Conservation (phyloP, 1,284 basidiomycete genomes). For the Fomitopsis betulina region DNA sequence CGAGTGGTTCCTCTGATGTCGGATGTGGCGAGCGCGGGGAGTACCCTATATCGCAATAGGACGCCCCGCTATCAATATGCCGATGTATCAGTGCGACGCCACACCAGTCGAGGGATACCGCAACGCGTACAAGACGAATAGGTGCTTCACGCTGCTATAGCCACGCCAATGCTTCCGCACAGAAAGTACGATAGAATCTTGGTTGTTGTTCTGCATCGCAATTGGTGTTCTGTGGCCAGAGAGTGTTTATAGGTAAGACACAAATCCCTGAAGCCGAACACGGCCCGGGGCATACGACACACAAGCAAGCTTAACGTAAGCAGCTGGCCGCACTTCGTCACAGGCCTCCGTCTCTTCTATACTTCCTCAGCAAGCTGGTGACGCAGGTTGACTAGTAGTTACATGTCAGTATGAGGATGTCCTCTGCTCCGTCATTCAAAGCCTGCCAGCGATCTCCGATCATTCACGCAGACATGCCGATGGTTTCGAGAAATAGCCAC, state of each 20-base stretch:
- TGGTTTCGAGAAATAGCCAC: too few relatives aligned
- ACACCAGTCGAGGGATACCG: not conserved
- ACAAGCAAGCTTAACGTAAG: too few relatives aligned
- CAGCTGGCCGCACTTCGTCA: too few relatives aligned
- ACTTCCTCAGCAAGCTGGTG: too few relatives aligned
- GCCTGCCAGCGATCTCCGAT: too few relatives aligned
- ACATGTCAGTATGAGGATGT: too few relatives aligned
- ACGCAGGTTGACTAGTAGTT: too few relatives aligned
- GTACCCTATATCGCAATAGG: slow-evolving; percentile 43
- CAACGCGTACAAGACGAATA: slow-evolving; percentile 1
- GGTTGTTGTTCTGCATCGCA: not conserved
- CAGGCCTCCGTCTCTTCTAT: too few relatives aligned
- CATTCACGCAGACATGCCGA: too few relatives aligned
- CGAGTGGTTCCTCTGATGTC: slow-evolving; percentile 38
- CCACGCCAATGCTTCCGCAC: not conserved
- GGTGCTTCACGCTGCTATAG: not conserved
- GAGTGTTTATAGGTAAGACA: not conserved
- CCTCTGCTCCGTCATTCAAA: too few relatives aligned
- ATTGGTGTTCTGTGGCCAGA: not conserved
- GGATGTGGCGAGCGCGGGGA: slow-evolving; percentile 21
- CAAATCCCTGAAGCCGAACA: too few relatives aligned
- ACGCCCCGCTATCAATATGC: slow-evolving; percentile 39
- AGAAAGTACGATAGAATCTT: slow-evolving; percentile 12
- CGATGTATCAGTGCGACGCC: not conserved
- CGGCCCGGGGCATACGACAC: too few relatives aligned